Evolutionary conservation across 352 stramenopile species (phyloP), one percentile per base, ranked within the genome.

Genomic region (Phytophthora agathidicida): DNA sequence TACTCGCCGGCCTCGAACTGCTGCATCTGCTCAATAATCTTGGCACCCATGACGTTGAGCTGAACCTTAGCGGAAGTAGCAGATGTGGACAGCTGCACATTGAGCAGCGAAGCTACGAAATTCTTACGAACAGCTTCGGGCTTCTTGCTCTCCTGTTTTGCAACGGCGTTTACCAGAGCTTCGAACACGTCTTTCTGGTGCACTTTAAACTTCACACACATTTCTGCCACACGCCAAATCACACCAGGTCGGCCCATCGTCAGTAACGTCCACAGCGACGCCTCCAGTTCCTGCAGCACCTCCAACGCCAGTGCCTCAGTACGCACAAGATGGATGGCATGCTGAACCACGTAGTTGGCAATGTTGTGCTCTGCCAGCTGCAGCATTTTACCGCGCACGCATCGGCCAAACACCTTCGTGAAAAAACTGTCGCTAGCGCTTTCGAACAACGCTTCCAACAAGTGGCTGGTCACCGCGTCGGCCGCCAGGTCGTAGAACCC

Each of bases 321-420:
- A 43, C 62, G 49, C 17, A 89, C 71, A n/a, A 74, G 73, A 47
- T 84, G 68, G 24, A 94, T 78, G 8, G 65, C 78, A 37, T 91
- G 67, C 59, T 94, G 85, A 6, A 94, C 75, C n/a, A 94, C 85
- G 44, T 91, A 94, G 59, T 94, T 94, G 11, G 82, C 75, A 47
- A 94, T 89, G 35, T 68, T 71, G 57, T 94, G 82, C 61, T 92
- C 60, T 5, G 67, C 71, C 27, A 93, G 86, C 50, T 89, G 77
- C 35, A 92, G 57, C 60, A 94, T 67, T 31, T 84, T 82, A 24
- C 68, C 60, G 20, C 77, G 60, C 17, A 94, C 28, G 48, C 80
- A 92, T 16, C 83, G 80, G n/a, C 61, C 60, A 50, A 87, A 92
- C 20, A 94, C 51, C 44, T 77, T 81, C 0, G 65, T 58, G 31